A percentile compares a stretch with the other conserved stretches of the same genome.
Conservation (phyloP, 1,284 basidiomycete genomes). For the Tylopilus sp. region DNA sequence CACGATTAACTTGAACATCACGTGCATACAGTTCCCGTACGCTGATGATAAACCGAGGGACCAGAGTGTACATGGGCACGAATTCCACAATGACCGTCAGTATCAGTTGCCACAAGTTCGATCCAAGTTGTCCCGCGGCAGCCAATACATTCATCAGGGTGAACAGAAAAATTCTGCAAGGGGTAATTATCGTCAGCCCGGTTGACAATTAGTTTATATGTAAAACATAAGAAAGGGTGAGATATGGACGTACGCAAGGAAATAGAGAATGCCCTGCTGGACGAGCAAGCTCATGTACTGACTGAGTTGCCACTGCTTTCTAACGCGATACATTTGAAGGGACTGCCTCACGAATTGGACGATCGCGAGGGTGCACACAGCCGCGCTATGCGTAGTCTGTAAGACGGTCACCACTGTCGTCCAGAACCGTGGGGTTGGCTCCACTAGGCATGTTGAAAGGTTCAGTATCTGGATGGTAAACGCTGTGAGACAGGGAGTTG, state of each 20-base stretch:
- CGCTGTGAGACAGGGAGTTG: background rate
- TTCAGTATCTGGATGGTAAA: background rate
- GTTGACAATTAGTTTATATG: background rate
- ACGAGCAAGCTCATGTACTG: constrained; percentile 1
- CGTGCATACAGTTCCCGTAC: constrained; percentile 9
- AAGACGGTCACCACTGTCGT: background rate
- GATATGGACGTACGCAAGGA: constrained; percentile 7
- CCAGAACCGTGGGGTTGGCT: background rate
- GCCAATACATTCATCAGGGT: background rate
- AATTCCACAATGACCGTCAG: background rate
- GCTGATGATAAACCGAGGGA: constrained; percentile 12
- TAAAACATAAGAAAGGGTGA: background rate
- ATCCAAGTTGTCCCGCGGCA: background rate
- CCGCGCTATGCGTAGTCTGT: background rate
- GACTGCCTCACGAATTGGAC: background rate
- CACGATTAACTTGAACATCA: background rate
- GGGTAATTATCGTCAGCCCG: background rate
- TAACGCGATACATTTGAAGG: background rate
- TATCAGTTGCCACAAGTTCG: background rate
- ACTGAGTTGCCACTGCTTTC: constrained; percentile 2
- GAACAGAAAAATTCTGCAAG: background rate
- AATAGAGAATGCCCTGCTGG: constrained; percentile 8
- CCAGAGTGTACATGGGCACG: constrained; percentile 4
- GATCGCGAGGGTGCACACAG: background rate
- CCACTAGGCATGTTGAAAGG: background rate